Evolutionary conservation across 148 eudicot species (phyloP), one percentile per base, ranked within the genome.

Genomic region (Vaccinium myrtillus): DNA sequence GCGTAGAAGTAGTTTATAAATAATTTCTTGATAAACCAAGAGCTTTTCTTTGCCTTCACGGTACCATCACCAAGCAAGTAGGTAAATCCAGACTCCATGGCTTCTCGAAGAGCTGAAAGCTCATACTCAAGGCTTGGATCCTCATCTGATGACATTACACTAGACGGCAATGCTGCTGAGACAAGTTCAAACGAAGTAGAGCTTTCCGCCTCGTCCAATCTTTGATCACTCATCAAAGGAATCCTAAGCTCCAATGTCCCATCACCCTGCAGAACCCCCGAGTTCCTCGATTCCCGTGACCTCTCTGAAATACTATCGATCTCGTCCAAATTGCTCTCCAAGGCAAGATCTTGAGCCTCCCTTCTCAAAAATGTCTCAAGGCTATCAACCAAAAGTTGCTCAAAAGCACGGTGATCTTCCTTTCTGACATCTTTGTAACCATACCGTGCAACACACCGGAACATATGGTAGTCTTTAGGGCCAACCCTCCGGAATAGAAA

Each of bases 391-490:
- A 97, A 69, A 79, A 95, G 93, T 32, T 91, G 96, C 83, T 95
- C 99, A 43, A 97, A 97, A 11, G 94, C 90, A 32, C 81, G 90
- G 80, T 94, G 98, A 80, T 97, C 96, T 87, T 97, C 99, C 77
- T 97, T 97, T 8, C 99, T 86, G 21, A 97, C 89, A 83, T 97
- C 99, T 81, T 95, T 97, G 81, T 97, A 97, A 1, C 99, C 99
- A 54, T 97, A 97, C 39, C 99, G 88, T 25, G 98, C 98, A 83
- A 97, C 82, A 83, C 99, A 97, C 1, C 93, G 92, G 71, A 97
- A 97, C 90, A 97, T 92, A 80, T 95, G 98, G 89, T 94, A 97
- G 89, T 95, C 99, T 88, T 87, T 94, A 0, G 98, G 98, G 79
- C 98, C 90, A 71, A 97, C 82, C 83, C 98, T 87, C 54, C 99